phyloP scores from a whole-genome alignment of 768 basidiomycete genomes.

The Russula lepida region DNA sequence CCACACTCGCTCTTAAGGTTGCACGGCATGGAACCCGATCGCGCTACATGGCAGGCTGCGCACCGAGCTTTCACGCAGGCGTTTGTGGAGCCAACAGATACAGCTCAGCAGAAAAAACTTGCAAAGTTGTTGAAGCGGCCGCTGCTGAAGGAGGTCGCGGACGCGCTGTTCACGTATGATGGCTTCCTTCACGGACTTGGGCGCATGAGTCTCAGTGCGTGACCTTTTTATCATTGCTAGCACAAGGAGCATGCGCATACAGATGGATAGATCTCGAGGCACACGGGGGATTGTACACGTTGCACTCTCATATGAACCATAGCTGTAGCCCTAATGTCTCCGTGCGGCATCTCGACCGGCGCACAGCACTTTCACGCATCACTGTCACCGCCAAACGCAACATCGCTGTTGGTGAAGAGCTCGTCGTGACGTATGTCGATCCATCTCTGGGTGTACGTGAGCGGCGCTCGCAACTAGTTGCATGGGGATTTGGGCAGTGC shows the following conservation, averaged over 20 bases:
- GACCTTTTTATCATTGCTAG: neutral
- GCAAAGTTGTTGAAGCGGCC: constrained; percentile 45
- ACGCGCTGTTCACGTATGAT: constrained; percentile 65
- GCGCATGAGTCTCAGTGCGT: constrained; percentile 73
- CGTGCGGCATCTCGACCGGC: constrained; percentile 66
- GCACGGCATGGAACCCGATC: constrained; percentile 45
- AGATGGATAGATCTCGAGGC: constrained; percentile 58
- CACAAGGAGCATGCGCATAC: neutral
- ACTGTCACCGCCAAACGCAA: constrained; percentile 58
- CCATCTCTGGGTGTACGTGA: constrained; percentile 39
- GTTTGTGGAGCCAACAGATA: constrained; percentile 49
- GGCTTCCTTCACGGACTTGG: constrained; percentile 67
- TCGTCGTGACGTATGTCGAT: constrained; percentile 72
- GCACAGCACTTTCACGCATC: constrained; percentile 63
- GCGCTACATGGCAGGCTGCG: constrained; percentile 59
- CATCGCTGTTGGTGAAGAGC: constrained; percentile 65
- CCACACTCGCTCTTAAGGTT: constrained; percentile 22
- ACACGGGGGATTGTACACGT: constrained; percentile 76
- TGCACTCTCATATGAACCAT: constrained; percentile 87
- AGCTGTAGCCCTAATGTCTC: constrained; percentile 73
- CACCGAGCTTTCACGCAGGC: constrained; percentile 49
- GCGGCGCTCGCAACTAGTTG: constrained; percentile 46
- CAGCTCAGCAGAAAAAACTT: constrained; percentile 49
- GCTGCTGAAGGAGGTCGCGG: constrained; percentile 39
- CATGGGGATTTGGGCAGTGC: constrained; percentile 74